Evolutionary conservation across 2,329 filamentous ascomycete genomes (phyloP).

Genomic region (Phialophora expanda): DNA sequence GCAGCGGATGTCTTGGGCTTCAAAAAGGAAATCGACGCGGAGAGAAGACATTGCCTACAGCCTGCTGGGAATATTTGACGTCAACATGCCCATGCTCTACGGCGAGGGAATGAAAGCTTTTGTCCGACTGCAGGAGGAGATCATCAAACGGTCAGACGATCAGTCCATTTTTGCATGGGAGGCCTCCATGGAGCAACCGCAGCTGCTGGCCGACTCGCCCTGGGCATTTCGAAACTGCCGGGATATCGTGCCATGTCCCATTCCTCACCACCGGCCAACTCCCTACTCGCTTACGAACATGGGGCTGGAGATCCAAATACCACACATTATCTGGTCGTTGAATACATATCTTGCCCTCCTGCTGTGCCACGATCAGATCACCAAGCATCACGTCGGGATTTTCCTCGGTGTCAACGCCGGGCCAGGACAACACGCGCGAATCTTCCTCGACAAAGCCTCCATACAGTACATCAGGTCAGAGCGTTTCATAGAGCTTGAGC

Average conservation of each 20-base stretch:
- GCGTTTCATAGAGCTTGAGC: slow-evolving; percentile 1
- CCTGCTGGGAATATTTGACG: slow-evolving; percentile 37
- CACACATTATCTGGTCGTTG: slow-evolving; percentile 12
- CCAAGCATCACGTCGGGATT: slow-evolving; percentile 1
- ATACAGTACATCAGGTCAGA: neutral
- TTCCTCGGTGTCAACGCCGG: slow-evolving; percentile 1
- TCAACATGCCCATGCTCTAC: slow-evolving; percentile 40
- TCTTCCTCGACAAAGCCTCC: neutral
- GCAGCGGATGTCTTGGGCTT: slow-evolving; percentile 39
- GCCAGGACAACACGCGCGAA: neutral
- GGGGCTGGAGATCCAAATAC: slow-evolving; percentile 7
- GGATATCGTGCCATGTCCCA: neutral
- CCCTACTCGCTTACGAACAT: slow-evolving; percentile 8
- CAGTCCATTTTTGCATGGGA: slow-evolving; percentile 38
- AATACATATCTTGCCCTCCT: slow-evolving; percentile 7
- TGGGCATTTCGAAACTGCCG: slow-evolving; percentile 1
- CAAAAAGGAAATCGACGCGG: slow-evolving; percentile 31
- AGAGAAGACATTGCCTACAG: slow-evolving; percentile 39
- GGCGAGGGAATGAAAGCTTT: slow-evolving; percentile 40
- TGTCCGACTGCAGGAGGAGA: slow-evolving; percentile 38
- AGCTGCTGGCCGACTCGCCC: slow-evolving; percentile 1
- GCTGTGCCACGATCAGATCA: neutral
- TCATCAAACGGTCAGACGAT: slow-evolving; percentile 34
- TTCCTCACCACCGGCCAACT: neutral
- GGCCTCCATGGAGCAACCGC: neutral